Evolutionary conservation across 2,329 filamentous ascomycete genomes (phyloP).

Genomic region (Cylindrodendrum hubeiense): DNA sequence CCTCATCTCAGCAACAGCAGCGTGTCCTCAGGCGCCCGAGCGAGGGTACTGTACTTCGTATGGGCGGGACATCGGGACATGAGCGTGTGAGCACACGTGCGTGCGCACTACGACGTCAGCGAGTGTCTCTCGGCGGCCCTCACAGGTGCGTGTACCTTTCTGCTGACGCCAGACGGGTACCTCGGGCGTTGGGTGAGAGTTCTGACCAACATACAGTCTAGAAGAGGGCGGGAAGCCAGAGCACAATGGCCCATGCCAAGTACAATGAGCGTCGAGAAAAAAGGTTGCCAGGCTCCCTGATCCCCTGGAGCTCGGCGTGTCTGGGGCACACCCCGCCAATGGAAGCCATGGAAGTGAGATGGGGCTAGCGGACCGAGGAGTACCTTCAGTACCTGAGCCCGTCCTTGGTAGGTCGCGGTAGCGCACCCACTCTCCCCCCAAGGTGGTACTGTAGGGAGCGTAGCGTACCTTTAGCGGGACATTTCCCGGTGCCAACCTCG

Average conservation of each 20-base stretch:
- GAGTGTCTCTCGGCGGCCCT: background rate
- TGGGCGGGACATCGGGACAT: too few species aligned
- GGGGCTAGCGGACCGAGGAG: constrained; percentile 12
- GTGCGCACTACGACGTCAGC: background rate
- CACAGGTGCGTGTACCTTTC: background rate
- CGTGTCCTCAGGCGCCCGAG: constrained; percentile 15
- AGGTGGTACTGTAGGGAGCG: background rate
- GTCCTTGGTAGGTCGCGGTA: constrained; percentile 20
- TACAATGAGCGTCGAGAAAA: background rate
- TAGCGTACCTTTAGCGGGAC: constrained; percentile 15
- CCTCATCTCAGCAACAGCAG: constrained; percentile 31
- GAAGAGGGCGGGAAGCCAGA: background rate
- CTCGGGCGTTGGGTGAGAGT: background rate
- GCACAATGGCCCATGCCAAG: too few species aligned
- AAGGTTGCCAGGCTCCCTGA: constrained; percentile 8
- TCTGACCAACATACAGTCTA: background rate
- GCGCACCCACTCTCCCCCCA: constrained; percentile 10
- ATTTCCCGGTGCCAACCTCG: constrained; percentile 31
- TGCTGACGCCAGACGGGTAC: background rate
- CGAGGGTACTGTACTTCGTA: too few species aligned
- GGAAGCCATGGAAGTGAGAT: background rate
- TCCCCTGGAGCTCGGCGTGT: background rate
- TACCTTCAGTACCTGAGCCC: constrained; percentile 17
- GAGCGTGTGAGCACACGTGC: too few species aligned
- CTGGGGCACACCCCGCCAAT: constrained; percentile 7